phyloP scores from a whole-genome alignment of 352 stramenopile species.

The Phytophthora megakarya region DNA sequence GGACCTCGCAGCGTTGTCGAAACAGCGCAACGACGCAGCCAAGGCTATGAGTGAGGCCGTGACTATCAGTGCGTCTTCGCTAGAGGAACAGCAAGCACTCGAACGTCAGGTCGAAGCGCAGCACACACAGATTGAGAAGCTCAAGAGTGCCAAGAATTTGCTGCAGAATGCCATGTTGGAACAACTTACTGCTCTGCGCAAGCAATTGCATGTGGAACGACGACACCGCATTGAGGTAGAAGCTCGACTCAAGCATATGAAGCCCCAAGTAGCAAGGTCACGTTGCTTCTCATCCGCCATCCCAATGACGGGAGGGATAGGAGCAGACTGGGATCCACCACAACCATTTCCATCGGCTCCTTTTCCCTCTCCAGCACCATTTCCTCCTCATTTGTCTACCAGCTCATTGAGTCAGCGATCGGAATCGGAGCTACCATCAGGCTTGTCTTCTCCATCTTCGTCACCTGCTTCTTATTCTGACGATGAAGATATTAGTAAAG shows the following conservation, averaged over 20 bases:
- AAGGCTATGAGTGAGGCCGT: conserved; percentile 87
- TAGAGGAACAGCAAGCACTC: conserved; percentile 79
- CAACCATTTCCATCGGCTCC: conserved; percentile 51
- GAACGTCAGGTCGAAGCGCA: conserved; percentile 64
- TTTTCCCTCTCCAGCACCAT: conserved; percentile 28
- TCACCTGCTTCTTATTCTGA: conserved; percentile 39
- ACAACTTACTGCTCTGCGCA: conserved; percentile 73
- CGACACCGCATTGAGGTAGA: conserved; percentile 71
- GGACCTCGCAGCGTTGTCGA: conserved; percentile 65
- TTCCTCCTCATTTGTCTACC: conserved; percentile 47
- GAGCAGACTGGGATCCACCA: conserved; percentile 38
- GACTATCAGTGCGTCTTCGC: conserved; percentile 76
- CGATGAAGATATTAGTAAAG: conserved; percentile 24
- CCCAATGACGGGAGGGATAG: background rate
- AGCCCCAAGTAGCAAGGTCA: background rate
- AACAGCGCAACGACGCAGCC: conserved; percentile 77
- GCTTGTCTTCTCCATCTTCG: conserved; percentile 20
- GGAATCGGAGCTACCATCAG: conserved; percentile 25
- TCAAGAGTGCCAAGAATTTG: conserved; percentile 77
- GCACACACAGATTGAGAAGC: conserved; percentile 71
- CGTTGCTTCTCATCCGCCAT: background rate
- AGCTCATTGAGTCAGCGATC: conserved; percentile 6
- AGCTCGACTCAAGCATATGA: conserved; percentile 66
- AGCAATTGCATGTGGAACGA: conserved; percentile 76
- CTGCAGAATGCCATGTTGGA: conserved; percentile 86